Percentiles rank a stretch among this genome's conserved stretches.
phyloP scores from a whole-genome alignment of 257 asterid species.

The Solanum tacnaense region DNA sequence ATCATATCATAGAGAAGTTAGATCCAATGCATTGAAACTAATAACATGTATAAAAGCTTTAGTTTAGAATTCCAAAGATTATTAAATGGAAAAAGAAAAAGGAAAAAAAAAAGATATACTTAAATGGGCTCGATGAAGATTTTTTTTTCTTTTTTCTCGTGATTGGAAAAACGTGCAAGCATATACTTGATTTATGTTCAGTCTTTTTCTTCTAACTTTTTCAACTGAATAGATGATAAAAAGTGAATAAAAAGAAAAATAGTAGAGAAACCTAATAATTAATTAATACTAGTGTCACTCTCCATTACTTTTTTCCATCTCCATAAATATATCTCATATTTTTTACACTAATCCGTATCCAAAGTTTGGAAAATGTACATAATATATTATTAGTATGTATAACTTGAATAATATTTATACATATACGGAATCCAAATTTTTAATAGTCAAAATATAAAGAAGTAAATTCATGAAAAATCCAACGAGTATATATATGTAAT shows the following conservation, averaged over 20 bases:
- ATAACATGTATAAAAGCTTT: neutral
- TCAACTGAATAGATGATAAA: neutral
- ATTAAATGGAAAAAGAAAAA: neutral
- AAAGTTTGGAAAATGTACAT: no score
- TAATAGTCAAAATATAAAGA: neutral
- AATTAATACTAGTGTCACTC: neutral
- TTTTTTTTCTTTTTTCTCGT: neutral
- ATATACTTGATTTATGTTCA: neutral
- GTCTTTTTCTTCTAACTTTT: neutral
- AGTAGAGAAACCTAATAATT: neutral
- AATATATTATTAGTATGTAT: neutral
- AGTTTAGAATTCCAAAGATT: neutral
- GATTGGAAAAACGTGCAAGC: neutral
- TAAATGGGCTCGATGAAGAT: constrained; percentile 5
- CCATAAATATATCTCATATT: no score
- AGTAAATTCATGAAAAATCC: no score
- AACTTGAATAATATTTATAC: no score
- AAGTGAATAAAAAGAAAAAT: neutral
- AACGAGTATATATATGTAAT: no score
- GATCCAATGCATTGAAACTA: neutral
- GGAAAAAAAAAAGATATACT: neutral
- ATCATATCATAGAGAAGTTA: neutral
- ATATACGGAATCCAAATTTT: no score
- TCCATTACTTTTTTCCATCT: no score
- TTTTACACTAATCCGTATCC: neutral